Evolutionary conservation across 345 rosid genomes (phyloP).

Genomic region (Schrenkiella parvula): DNA sequence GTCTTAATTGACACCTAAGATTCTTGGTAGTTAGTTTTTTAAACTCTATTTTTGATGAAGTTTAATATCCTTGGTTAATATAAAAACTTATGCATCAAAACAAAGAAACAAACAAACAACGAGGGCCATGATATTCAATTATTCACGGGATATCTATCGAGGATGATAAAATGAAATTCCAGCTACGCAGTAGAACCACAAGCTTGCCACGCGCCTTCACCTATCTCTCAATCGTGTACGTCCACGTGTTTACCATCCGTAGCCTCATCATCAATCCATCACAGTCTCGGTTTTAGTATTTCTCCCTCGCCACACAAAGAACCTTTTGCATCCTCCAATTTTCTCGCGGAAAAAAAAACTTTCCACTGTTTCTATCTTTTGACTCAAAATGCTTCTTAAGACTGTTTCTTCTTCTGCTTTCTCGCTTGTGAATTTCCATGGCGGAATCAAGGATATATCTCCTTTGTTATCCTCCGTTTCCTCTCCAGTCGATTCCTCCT

Average conservation of each 20-base stretch:
- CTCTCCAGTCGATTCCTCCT: constrained; percentile 9
- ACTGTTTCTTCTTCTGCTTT: constrained; percentile 37
- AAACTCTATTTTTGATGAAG: no score
- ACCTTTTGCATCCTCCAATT: neutral
- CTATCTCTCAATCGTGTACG: constrained; percentile 35
- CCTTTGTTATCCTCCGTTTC: constrained; percentile 36
- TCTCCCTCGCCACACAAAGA: neutral
- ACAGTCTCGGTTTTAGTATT: neutral
- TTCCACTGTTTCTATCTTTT: neutral
- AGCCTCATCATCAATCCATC: constrained; percentile 30
- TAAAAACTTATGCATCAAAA: no score
- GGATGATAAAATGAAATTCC: constrained; percentile 11
- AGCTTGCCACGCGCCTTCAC: constrained; percentile 49
- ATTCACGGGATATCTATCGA: neutral
- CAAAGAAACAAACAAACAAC: no score
- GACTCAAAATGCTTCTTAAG: constrained; percentile 44
- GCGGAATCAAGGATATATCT: constrained; percentile 23
- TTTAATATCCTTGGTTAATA: neutral
- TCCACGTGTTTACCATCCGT: constrained; percentile 45
- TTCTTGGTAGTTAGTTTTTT: neutral
- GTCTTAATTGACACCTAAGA: neutral
- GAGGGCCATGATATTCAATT: neutral
- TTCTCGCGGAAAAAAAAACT: neutral
- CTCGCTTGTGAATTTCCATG: constrained; percentile 36
- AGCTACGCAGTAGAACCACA: constrained; percentile 25